phyloP scores from a whole-genome alignment of 371 early-diverging fungal species.

The Saksenaea vasiformis region DNA sequence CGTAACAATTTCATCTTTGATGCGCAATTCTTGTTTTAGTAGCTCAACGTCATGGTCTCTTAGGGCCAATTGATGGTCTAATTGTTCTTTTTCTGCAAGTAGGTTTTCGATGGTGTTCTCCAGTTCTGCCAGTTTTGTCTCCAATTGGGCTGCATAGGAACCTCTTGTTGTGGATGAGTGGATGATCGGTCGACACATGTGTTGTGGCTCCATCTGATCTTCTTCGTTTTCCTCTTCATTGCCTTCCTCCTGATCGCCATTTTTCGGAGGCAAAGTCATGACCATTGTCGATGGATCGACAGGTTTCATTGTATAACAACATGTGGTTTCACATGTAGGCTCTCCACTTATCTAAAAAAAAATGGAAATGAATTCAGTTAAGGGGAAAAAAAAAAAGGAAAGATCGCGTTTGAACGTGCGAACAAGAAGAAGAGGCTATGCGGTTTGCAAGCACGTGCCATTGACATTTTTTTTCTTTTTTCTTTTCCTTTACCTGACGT shows the following conservation, averaged over 20 bases:
- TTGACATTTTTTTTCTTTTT: no score
- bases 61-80: not conserved
- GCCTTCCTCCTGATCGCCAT: constrained; percentile 2
- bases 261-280: constrained; percentile 35
- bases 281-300: constrained; percentile 38
- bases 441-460: not conserved
- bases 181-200: constrained; percentile 43
- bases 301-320: constrained; percentile 39
- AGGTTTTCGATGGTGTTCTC: constrained; percentile 24
- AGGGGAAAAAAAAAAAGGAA: constrained; percentile 1
- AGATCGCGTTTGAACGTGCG: not conserved
- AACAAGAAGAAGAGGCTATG: not conserved
- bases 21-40: constrained; percentile 14
- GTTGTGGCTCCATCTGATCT: constrained; percentile 35
- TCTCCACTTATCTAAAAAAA: constrained; percentile 29
- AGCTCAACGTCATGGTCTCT: constrained; percentile 9
- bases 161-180: constrained; percentile 35
- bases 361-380: not conserved
- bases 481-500: no score
- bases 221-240: constrained; percentile 27
- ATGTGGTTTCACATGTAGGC: constrained; percentile 36
- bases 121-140: constrained; percentile 26
- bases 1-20: constrained; percentile 14
- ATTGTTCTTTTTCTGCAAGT: not conserved
- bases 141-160: constrained; percentile 33